Evolutionary conservation across 2,329 filamentous ascomycete species (phyloP).

Genomic region (Aspergillus calidoustus): DNA sequence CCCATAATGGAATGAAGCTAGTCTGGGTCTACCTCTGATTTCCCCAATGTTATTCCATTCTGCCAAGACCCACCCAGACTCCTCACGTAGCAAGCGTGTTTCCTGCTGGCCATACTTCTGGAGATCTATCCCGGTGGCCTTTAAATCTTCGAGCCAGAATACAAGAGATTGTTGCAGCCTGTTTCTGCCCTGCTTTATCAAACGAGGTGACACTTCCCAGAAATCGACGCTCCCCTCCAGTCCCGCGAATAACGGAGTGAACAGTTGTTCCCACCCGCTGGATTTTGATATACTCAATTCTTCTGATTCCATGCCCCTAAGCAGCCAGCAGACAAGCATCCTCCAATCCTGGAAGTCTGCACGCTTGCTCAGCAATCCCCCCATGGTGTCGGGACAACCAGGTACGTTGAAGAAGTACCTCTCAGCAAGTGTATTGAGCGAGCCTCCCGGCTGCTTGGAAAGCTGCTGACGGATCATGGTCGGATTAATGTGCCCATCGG

Average conservation of each 20-base stretch:
- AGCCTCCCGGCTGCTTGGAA: neutral
- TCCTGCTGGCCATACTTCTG: neutral
- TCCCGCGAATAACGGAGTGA: neutral
- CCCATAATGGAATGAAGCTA: neutral
- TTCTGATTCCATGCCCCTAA: neutral
- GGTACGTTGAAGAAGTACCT: neutral
- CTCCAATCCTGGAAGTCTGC: neutral
- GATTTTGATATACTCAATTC: neutral
- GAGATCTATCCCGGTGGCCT: neutral
- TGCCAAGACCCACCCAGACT: neutral
- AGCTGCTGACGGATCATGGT: neutral
- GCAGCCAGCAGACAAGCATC: neutral
- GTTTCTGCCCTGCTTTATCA: neutral
- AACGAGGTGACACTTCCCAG: neutral
- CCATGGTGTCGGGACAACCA: neutral
- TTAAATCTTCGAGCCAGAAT: neutral
- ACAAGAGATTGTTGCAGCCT: neutral
- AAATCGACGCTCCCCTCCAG: neutral
- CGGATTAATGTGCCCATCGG: neutral
- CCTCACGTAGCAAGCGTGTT: neutral
- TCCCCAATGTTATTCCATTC: neutral
- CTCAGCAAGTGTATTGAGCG: neutral
- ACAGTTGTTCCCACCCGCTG: too few relatives aligned
- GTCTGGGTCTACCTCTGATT: neutral
- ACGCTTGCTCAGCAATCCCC: accelerated